Base-by-base conservation (phyloP, 306 rosid genomes). In the Biancaea sappan region DNA sequence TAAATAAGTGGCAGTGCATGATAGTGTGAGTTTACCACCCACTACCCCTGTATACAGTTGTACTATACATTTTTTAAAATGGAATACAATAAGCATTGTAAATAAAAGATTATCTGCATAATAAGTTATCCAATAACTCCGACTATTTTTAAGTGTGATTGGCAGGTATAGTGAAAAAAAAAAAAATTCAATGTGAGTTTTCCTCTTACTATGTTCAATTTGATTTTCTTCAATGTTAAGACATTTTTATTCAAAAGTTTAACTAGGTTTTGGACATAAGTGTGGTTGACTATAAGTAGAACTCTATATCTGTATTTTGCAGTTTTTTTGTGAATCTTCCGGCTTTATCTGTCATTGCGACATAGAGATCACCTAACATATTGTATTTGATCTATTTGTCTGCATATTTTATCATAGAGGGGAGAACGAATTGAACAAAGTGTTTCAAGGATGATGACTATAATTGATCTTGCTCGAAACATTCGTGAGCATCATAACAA, bases 401-500 rank as follows among this genome's bases (percentile, higher is more conserved):
- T 62, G 80, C 41, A 22, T 76, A 67, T 86, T 65, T 68, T 28
- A 14, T 80, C 62, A 2, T 52, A 94, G 96, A 78, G 89, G 79
- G 98, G 86, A 38, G 96, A 88, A 70, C 85, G 96, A 66, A 94
- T 94, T 72, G 98, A 94, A 77, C 87, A 85, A 78, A 94, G 98
- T 71, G 96, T 94, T 70, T 60, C 96, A 29, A 90, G 98, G 85
- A 94, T 91, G 98, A 91, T 71, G 85, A 94, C 90, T 62, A 90
- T 90, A 48, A 94, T 91, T 86, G 97, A 94, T 78, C 96, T 91
- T 53, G 98, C 98, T 11, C 92, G 96, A 69, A 94, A 94, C 72
- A 91, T 90, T 77, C 97, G 97, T 43, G 98, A 94, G 74, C 92
- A 97, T 46, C 97, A 91, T 80, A 94, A 88, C 89, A 94, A 88